Evolutionary conservation across 441 rosid species (phyloP), one percentile per base, ranked within the genome.

Genomic region (Erodium trifolium): DNA sequence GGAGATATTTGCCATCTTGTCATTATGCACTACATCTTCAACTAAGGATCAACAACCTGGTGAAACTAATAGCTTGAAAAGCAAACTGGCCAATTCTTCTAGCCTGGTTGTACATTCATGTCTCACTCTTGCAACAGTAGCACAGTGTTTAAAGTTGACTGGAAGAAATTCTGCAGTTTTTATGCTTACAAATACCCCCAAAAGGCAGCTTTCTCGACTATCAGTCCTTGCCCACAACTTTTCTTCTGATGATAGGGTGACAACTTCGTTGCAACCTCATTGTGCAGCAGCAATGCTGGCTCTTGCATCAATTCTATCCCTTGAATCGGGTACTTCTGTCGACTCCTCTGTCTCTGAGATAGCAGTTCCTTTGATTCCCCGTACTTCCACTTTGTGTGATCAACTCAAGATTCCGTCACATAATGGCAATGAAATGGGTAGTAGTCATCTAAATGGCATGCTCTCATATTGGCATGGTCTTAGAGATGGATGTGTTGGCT

Each of bases 241-340:
- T 83, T 78, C 89, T 69, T 82, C 85, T 53, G 93, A 91, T 60
- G 92, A 87, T 68, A 78, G 83, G 75, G 78, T 85, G 37, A 85
- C 82, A 72, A 78, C 77, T 73, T 77, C 84, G 65, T 81, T 86
- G 82, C 86, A 85, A 72, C 82, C 82, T 77, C 89, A 88, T 74
- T 83, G 83, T 78, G 88, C 97, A 19, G 84, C 98, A 74, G 96
- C 97, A 71, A 94, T 88, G 99, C 84, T 92, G 76, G 93, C 98
- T 77, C 78, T 92, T 73, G 90, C 99, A 71, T 90, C 97, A 68
- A 87, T 94, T 79, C 83, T 94, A 68, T 89, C 92, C 68, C 99
- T 94, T 81, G 99, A 92, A 81, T 80, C 75, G 70, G 94, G 87
- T 72, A 73, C 89, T 70, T 80, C 97, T 41, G 86, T 85, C 62